A percentile compares a stretch with the other conserved stretches of the same genome.
Evolutionary conservation across 345 rosid genomes (phyloP).

Genomic region (Rhodamnia argentea): DNA sequence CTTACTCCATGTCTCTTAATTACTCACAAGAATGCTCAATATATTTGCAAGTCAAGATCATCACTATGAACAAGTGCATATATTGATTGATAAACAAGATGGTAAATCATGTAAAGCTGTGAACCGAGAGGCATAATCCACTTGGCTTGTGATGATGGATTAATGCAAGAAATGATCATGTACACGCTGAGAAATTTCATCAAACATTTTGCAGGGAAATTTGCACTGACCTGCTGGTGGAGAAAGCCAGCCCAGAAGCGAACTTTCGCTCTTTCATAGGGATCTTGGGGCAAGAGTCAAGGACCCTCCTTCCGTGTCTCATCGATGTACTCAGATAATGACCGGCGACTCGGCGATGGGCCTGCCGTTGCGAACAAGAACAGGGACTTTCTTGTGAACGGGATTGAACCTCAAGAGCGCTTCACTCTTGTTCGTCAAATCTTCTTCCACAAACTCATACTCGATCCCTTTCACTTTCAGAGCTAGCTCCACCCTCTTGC

Average conservation of each 20-base stretch:
- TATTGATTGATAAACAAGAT: background rate
- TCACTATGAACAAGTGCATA: background rate
- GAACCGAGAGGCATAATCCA: background rate
- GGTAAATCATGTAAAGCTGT: background rate
- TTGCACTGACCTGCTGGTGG: constrained; percentile 1
- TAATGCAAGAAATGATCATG: background rate
- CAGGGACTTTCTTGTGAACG: constrained; percentile 29
- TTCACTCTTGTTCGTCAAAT: constrained; percentile 24
- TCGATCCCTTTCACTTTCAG: constrained; percentile 25
- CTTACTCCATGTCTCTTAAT: background rate
- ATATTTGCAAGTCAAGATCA: background rate
- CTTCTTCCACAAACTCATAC: constrained; percentile 30
- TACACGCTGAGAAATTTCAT: background rate
- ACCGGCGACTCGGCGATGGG: constrained; percentile 21
- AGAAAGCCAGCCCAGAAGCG: constrained; percentile 30
- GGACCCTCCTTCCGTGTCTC: constrained; percentile 26
- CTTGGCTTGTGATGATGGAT: background rate
- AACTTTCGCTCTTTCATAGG: constrained; percentile 21
- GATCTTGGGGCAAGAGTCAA: constrained; percentile 25
- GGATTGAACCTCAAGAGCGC: constrained; percentile 21
- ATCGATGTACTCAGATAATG: constrained; percentile 31
- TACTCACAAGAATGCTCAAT: background rate
- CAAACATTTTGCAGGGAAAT: background rate
- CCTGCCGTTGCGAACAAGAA: constrained; percentile 34
- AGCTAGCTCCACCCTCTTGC: constrained; percentile 29